phyloP scores from a whole-genome alignment of 257 asterid species.

The Solanum peruvianum region DNA sequence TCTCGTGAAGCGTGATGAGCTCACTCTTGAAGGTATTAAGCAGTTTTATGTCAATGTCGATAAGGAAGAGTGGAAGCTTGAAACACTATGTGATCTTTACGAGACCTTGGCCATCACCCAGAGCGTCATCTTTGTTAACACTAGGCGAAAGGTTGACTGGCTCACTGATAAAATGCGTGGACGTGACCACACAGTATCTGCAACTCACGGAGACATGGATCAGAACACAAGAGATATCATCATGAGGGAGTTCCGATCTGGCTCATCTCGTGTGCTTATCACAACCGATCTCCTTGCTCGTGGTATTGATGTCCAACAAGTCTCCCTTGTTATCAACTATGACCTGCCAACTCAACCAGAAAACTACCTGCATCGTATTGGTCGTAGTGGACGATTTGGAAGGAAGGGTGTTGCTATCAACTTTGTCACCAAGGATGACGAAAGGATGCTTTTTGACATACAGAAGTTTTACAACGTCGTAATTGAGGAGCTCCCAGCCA shows the following conservation, averaged over 20 bases:
- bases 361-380: slow-evolving; percentile 55
- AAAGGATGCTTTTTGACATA: slow-evolving; percentile 44
- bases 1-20: slow-evolving; percentile 51
- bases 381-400: slow-evolving; percentile 54
- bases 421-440: slow-evolving; percentile 45
- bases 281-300: slow-evolving; percentile 57
- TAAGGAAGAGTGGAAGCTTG: not conserved
- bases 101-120: slow-evolving; percentile 26
- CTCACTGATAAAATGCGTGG: not conserved
- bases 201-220: slow-evolving; percentile 41
- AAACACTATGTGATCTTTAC: not conserved
- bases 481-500: slow-evolving; percentile 51
- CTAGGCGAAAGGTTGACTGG: slow-evolving; percentile 61
- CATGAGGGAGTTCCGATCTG: slow-evolving; percentile 54
- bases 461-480: slow-evolving; percentile 12
- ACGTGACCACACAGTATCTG: not conserved
- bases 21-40: slow-evolving; percentile 29
- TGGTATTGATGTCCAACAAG: slow-evolving; percentile 59
- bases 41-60: not conserved
- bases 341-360: slow-evolving; percentile 61
- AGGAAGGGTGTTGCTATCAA: slow-evolving; percentile 62
- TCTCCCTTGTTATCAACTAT: slow-evolving; percentile 43
- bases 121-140: slow-evolving; percentile 54
- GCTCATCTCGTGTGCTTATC: slow-evolving; percentile 50
- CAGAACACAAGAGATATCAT: slow-evolving; percentile 50